Evolutionary conservation across 1,284 basidiomycete species (phyloP), one percentile per base, ranked within the genome.

Genomic region (Puccinia coronata): DNA sequence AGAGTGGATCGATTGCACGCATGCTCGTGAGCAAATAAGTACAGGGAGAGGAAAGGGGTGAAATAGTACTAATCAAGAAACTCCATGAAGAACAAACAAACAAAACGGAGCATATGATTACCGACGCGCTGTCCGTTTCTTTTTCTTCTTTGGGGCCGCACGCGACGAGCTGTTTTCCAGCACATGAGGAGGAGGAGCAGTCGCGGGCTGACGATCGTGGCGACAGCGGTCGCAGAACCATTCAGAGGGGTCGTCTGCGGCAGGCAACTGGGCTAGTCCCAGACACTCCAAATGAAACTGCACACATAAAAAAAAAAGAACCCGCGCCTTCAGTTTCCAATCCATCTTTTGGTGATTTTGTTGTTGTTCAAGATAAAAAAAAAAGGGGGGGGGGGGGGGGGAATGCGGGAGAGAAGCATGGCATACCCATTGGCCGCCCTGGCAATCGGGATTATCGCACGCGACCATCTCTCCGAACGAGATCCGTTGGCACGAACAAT

Each of bases 361-460:
- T n/a, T n/a, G n/a, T n/a, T n/a, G n/a, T n/a, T 69, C 31, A 69
- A 69, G 36, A 39, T 36, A n/a, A 39, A 47, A 69, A 47, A 69
- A 36, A 8, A n/a, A 16, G 41, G 41, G 8, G n/a, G 23, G 20
- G 31, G n/a, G 36, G 31, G 20, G 9, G 47, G 47, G 43, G 18
- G 12, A 47, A 65, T 12, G 14, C 31, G 31, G 23, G 36, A n/a
- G 65, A 73, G 23, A 63, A 75, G 23, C 5, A 25, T 18, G 47
- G 61, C 25, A 20, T 49, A 80, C 77, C 77, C 77, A 80, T 72
- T 80, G 31, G 18, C 77, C 67, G 23, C 76, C 63, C 43, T 80
- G 61, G 61, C 77, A 80, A 39, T 80, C 28, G 12, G 49, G 49
- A 72, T 80, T 80, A 80, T 80, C 77, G 70, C 77, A 80, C 9